Percentiles rank a stretch among this genome's conserved stretches.
Evolutionary conservation across 495 filamentous ascomycete genomes (phyloP).

Genomic region (Coniosporium apollinis): DNA sequence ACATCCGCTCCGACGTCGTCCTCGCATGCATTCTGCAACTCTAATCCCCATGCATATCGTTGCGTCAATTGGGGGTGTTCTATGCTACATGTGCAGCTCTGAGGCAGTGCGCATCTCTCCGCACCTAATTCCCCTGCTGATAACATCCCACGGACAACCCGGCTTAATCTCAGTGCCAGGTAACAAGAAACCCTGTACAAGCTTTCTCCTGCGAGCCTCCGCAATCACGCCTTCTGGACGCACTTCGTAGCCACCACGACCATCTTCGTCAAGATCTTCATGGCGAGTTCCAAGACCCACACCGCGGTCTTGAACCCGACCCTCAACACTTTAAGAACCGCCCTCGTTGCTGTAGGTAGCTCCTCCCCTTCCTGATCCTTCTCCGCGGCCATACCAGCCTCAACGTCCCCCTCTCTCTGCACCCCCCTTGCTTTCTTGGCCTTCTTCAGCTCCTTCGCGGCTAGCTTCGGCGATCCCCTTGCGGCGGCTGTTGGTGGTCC

Average conservation of each 20-base stretch:
- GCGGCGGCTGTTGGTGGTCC: slow-evolving; percentile 11
- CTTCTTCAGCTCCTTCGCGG: not conserved
- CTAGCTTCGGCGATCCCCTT: slow-evolving; percentile 5
- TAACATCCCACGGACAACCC: too few relatives aligned
- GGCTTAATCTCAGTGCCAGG: too few relatives aligned
- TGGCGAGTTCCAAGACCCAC: slow-evolving; percentile 11
- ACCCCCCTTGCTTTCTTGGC: not conserved
- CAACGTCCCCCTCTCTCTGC: not conserved
- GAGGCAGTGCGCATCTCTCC: too few relatives aligned
- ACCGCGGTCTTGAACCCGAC: slow-evolving; percentile 14
- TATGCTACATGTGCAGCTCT: too few relatives aligned
- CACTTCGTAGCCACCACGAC: slow-evolving; percentile 16
- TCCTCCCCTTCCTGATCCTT: slow-evolving; percentile 6
- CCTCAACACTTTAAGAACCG: slow-evolving; percentile 11
- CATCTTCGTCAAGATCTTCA: slow-evolving; percentile 15
- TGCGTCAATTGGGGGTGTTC: too few relatives aligned
- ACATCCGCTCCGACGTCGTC: too few relatives aligned
- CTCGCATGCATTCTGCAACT: too few relatives aligned
- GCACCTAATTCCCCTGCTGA: too few relatives aligned
- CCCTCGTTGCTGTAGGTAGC: slow-evolving; percentile 12
- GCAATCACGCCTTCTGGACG: slow-evolving; percentile 15
- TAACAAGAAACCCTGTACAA: too few relatives aligned
- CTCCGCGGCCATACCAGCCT: not conserved
- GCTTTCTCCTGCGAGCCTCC: too few relatives aligned
- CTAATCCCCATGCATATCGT: too few relatives aligned